Conservation (phyloP, 441 rosid species). For the Adansonia gregorii region DNA sequence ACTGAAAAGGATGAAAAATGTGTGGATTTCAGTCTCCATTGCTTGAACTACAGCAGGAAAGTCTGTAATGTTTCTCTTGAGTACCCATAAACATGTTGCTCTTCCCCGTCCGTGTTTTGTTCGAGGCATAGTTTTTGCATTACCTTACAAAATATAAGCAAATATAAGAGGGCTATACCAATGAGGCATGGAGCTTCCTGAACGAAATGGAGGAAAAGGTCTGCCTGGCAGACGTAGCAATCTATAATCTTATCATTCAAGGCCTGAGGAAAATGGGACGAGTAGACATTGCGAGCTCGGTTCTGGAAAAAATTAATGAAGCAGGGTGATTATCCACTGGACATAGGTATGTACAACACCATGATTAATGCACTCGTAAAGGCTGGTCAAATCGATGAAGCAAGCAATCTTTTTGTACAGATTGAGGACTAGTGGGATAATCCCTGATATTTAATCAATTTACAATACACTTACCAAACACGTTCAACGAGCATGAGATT, state of each 20-base stretch:
- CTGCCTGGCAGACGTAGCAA: conserved; percentile 69
- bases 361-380: conserved; percentile 75
- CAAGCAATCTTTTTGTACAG: conserved; percentile 64
- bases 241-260: conserved; percentile 81
- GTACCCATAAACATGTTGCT: not conserved
- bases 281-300: conserved; percentile 72
- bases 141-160: too few relatives aligned
- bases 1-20: not conserved
- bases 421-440: conserved; percentile 70
- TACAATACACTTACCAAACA: conserved; percentile 74
- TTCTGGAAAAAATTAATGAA: conserved; percentile 64
- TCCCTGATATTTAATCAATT: conserved; percentile 71
- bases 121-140: not conserved
- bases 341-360: conserved; percentile 87
- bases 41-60: conserved; percentile 13
- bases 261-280: conserved; percentile 86
- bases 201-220: conserved; percentile 70
- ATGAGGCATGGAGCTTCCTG: conserved; percentile 67
- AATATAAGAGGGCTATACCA: conserved; percentile 62
- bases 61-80: not conserved
- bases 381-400: conserved; percentile 73
- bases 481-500: conserved; percentile 47
- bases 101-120: not conserved
- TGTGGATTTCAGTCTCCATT: conserved; percentile 11
- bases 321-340: conserved; percentile 74